These are phyloP conservation scores for Phyllosticta ampelicida DNA, from an alignment of 2,329 filamentous ascomycete genomes.

Conservation along the genomic window DNA sequence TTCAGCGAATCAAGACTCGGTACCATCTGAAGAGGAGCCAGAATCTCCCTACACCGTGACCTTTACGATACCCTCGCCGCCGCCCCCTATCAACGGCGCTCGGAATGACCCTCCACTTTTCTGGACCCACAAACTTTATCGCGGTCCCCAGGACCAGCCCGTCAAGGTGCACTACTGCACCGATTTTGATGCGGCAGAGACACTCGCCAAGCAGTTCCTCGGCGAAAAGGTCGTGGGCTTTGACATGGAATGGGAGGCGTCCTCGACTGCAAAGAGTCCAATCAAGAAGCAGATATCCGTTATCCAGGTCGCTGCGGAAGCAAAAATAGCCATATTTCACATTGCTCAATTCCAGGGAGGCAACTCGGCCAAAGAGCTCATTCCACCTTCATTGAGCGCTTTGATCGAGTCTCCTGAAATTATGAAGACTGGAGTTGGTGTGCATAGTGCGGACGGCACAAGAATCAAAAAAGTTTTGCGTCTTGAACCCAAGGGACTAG, in stretches of 20 bases:
- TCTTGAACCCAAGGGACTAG: constrained; percentile 54
- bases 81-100: neutral
- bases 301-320: constrained; percentile 70
- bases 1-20: neutral
- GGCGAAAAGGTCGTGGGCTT: constrained; percentile 67
- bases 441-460: constrained; percentile 51
- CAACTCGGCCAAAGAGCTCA: constrained; percentile 40
- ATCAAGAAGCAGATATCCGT: constrained; percentile 64
- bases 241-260: constrained; percentile 70
- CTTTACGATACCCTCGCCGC: neutral
- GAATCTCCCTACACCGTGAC: neutral
- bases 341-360: constrained; percentile 48
- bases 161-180: constrained; percentile 71
- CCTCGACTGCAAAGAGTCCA: constrained; percentile 36
- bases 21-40: neutral
- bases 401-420: constrained; percentile 62
- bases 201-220: constrained; percentile 54
- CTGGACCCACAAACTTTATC: constrained; percentile 62
- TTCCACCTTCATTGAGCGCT: constrained; percentile 58
- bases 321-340: constrained; percentile 72
- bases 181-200: constrained; percentile 55
- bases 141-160: constrained; percentile 39
- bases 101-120: constrained; percentile 24
- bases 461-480: constrained; percentile 56
- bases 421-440: constrained; percentile 66